Percentiles rank a stretch among this genome's conserved stretches.
Evolutionary conservation across 83 land plant species (phyloP).

Genomic region (Isoetes engelmannii): DNA sequence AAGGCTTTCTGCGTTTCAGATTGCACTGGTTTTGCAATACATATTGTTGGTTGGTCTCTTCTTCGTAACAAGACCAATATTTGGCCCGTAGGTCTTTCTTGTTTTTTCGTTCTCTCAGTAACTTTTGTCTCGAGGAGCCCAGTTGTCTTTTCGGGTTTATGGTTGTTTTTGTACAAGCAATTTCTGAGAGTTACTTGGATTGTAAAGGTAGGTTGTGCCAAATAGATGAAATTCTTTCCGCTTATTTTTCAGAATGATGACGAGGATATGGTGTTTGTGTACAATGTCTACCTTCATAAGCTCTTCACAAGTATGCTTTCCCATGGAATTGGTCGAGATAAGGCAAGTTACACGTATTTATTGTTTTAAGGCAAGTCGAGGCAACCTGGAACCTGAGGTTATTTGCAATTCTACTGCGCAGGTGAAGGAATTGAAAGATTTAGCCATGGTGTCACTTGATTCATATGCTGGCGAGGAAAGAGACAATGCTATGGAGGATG

Average conservation of each 20-base stretch:
- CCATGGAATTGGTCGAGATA: constrained; percentile 76
- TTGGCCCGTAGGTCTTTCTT: constrained; percentile 50
- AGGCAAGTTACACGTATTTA: constrained; percentile 43
- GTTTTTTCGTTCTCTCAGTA: constrained; percentile 43
- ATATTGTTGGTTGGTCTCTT: too few relatives aligned
- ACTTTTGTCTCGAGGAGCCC: constrained; percentile 40
- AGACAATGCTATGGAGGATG: constrained; percentile 37
- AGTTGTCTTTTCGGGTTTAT: constrained; percentile 35
- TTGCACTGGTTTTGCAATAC: too few relatives aligned
- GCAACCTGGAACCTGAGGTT: too few relatives aligned
- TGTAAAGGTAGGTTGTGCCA: not conserved
- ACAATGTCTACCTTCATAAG: constrained; percentile 86
- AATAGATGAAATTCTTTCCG: not conserved
- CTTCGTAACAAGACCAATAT: constrained; percentile 41
- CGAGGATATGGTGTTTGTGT: constrained; percentile 81
- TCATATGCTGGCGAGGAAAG: constrained; percentile 37
- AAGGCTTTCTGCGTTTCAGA: too few relatives aligned
- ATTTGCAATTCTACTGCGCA: constrained; percentile 11
- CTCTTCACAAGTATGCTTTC: constrained; percentile 76
- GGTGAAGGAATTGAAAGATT: constrained; percentile 86
- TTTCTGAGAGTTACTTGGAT: not conserved
- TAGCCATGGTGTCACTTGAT: constrained; percentile 67
- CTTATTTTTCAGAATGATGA: constrained; percentile 76
- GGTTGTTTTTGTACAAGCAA: not conserved
- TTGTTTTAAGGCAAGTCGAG: too few relatives aligned